Evolutionary conservation across 495 filamentous ascomycete genomes (phyloP).

Genomic region (Aspergillus homomorphus): DNA sequence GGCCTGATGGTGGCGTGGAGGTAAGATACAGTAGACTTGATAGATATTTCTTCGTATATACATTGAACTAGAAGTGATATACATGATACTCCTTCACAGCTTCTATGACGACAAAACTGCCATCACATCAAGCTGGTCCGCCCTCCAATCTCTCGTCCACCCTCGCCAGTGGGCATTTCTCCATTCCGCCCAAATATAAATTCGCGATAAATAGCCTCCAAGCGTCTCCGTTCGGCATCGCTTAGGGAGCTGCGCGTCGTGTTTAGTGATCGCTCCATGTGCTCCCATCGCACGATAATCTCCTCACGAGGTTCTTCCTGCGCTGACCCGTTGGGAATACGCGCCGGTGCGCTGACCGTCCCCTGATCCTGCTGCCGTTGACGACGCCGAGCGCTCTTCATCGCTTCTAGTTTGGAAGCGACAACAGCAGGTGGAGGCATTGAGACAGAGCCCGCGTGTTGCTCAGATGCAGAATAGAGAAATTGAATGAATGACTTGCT

Average conservation of each 20-base stretch:
- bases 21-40: neutral
- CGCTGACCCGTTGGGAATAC: slow-evolving; percentile 28
- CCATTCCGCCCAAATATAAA: slow-evolving; percentile 89
- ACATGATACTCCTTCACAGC: neutral
- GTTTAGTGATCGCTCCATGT: slow-evolving; percentile 71
- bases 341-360: slow-evolving; percentile 23
- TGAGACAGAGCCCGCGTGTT: slow-evolving; percentile 40
- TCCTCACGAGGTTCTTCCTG: slow-evolving; percentile 53
- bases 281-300: slow-evolving; percentile 82
- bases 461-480: slow-evolving; percentile 64
- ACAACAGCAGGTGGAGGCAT: slow-evolving; percentile 67
- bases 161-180: slow-evolving; percentile 90
- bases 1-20: neutral
- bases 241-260: slow-evolving; percentile 84
- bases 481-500: slow-evolving; percentile 70
- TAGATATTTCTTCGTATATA: neutral
- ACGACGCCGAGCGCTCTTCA: slow-evolving; percentile 65
- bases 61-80: neutral
- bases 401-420: slow-evolving; percentile 66
- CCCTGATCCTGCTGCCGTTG: slow-evolving; percentile 53
- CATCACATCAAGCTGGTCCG: slow-evolving; percentile 86
- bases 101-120: neutral
- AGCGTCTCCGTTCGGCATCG: slow-evolving; percentile 63
- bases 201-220: slow-evolving; percentile 82
- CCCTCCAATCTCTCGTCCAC: slow-evolving; percentile 84